Base-by-base conservation (phyloP, 2,329 filamentous ascomycete species). In the Passalora sequoiae region DNA sequence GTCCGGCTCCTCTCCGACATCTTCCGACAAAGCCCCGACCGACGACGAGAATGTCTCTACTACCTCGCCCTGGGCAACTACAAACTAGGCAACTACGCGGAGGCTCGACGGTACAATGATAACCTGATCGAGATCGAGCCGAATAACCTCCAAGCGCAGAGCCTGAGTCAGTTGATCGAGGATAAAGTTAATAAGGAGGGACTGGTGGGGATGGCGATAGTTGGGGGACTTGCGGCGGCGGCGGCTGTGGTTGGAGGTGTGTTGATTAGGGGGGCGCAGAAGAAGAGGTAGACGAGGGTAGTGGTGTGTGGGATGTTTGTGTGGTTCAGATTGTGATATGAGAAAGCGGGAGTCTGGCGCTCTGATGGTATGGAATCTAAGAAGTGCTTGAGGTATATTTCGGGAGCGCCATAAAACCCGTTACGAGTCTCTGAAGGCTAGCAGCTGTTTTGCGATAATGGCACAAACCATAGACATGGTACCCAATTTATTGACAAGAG, bases 11-110 rank as follows among this genome's bases (percentile, higher is more conserved):
- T 55, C 30, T 56, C 53, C 19, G 49, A 47, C 57, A 98, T 98
- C 70, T 98, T 97, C 76, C 88, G 91, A 64, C 83, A 83, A 46
- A 85, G 88, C 25, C 89, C 88, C 55, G 92, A 97, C 68, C 86
- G 92, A 58, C 84, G 92, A 62, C 84, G 92, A 61, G 92, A 98
- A 76, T 98, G 92, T 64, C 85, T 98, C 49, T 98, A 96, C 75
- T 98, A 98, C 70, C 82, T 98, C 41, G 92, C 88, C 19, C 79
- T 98, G 22, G 92, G 92, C 51, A 95, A 97, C 75, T 97, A 91
- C 78, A 97, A 97, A 74, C 80, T 98, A 35, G 91, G 89, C 50
- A 97, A 96, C 75, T 98, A 96, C 67, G 89, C 83, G 49, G 92
- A 98, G 65, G 91, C 91, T 47, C 78, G 91, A 60, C 78, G 87